Evolutionary conservation across 1,284 basidiomycete species (phyloP), one percentile per base, ranked within the genome.

Genomic region (Heliocybe sulcata): DNA sequence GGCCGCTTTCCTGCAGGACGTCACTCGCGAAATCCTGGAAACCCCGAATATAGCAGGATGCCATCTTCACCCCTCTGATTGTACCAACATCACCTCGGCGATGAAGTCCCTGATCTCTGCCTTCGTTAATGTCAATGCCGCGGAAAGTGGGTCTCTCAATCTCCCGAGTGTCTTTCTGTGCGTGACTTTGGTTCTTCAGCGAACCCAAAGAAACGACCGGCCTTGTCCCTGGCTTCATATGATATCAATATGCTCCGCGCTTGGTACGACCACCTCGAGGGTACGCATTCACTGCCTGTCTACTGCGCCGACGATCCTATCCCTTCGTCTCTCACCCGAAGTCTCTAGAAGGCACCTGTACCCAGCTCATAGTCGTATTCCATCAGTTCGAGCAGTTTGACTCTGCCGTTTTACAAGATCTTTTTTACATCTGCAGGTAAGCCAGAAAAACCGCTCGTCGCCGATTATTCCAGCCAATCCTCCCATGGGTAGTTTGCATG

Each of bases 311-410:
- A 26, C 67, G 45, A 11, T 26, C 14, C 51, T 10, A 38, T 10
- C 10, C 16, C 9, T 23, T 45, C 23, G 10, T 8, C 25, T 29
- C 51, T 33, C 50, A 26, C 23, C 22, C 20, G 16, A 26, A 16
- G 29, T 20, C 35, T 8, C 45, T 52, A 64, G 31, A 27, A 22
- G 54, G 57, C 57, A 56, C 55, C 27, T 25, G 60, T 20, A 64
- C 66, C 8, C 68, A 74, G 38, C 73, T 90, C 1, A 72, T 82
- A 14, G 70, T 85, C 4, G 62, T 87, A 11, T 63, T 90, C 19
- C 83, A 86, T 55, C 81, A 85, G 52, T 87, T 90, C 59, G 87
- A 90, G 61, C 80, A 82, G 62, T 79, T 85, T 51, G 84, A 87
- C 53, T 67, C 77, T 0, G 52, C 61, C 1, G 72, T 88, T 3